Percentiles rank a stretch among this genome's conserved stretches.
Evolutionary conservation across 2,329 filamentous ascomycete genomes (phyloP).

Genomic region (Hansfordia pulvinata): DNA sequence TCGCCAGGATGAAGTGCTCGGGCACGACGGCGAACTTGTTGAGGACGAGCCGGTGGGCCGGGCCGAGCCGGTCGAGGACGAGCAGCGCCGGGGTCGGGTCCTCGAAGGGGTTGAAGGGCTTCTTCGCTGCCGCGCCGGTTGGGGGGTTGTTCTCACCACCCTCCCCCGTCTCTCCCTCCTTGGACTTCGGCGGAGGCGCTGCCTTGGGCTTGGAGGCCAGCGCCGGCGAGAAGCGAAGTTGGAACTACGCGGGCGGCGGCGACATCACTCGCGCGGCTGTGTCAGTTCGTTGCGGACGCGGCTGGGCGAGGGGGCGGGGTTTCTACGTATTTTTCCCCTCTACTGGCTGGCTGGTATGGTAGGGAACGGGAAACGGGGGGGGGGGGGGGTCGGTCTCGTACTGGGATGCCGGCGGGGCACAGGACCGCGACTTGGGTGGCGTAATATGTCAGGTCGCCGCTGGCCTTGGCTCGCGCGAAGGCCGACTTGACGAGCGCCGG

Average conservation of each 20-base stretch:
- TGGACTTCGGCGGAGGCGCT: conserved; percentile 19
- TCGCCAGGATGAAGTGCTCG: conserved; percentile 60
- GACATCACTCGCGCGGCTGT: no score
- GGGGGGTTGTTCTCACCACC: neutral
- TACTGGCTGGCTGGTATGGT: no score
- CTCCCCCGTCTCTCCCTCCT: neutral
- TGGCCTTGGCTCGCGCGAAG: conserved; percentile 31
- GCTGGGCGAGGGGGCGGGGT: no score
- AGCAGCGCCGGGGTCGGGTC: conserved; percentile 40
- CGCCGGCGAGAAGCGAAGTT: conserved; percentile 57
- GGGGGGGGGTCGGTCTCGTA: no score
- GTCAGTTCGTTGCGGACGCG: no score
- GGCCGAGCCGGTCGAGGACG: conserved; percentile 34
- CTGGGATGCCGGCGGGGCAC: conserved; percentile 25
- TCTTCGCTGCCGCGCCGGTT: conserved; percentile 7
- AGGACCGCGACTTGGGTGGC: conserved; percentile 38
- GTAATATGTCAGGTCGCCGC: conserved; percentile 38
- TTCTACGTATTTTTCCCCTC: no score
- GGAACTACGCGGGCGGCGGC: conserved; percentile 37
- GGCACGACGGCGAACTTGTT: conserved; percentile 65
- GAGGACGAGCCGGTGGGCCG: conserved; percentile 50
- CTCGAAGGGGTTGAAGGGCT: conserved; percentile 50
- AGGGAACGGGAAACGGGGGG: no score
- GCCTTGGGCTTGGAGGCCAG: conserved; percentile 54
- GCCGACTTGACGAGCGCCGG: conserved; percentile 34